These are phyloP conservation scores for Monilinia polystroma DNA, from an alignment of 2,329 filamentous ascomycete genomes.

Conservation along the genomic window DNA sequence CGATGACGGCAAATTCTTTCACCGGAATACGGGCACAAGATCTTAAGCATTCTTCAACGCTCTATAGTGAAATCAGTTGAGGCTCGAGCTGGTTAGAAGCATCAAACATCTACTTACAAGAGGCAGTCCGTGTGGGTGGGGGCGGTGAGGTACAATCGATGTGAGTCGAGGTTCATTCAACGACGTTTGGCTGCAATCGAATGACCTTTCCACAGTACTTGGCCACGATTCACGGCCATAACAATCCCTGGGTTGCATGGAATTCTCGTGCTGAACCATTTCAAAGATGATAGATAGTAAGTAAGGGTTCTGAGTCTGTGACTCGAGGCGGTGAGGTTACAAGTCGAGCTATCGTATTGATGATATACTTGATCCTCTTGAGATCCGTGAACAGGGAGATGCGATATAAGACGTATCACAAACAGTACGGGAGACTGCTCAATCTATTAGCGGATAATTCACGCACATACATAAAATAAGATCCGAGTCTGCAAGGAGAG, in stretches of 20 bases:
- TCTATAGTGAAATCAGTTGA: conserved; percentile 25
- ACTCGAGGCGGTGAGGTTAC: conserved; percentile 30
- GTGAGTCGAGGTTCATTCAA: conserved; percentile 26
- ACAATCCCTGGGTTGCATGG: conserved; percentile 28
- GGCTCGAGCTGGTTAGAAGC: too few relatives aligned
- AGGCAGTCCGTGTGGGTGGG: conserved; percentile 13
- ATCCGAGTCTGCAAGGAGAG: conserved; percentile 23
- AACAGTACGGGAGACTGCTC: conserved; percentile 17
- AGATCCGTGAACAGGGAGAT: conserved; percentile 11
- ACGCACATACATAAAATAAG: conserved; percentile 1
- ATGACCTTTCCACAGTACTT: conserved; percentile 30
- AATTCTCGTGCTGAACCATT: conserved; percentile 34
- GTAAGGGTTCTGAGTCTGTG: conserved; percentile 21
- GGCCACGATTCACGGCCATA: conserved; percentile 28
- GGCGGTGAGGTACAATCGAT: conserved; percentile 22
- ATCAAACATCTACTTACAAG: conserved; percentile 15
- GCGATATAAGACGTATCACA: conserved; percentile 24
- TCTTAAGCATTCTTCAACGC: conserved; percentile 33
- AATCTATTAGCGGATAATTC: conserved; percentile 2
- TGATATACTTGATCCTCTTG: conserved; percentile 26
- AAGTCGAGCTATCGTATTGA: conserved; percentile 41
- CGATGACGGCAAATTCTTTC: conserved; percentile 35
- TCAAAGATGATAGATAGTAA: conserved; percentile 23
- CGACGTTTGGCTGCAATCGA: conserved; percentile 27
- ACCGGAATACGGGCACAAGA: conserved; percentile 32